A percentile compares a stretch with the other conserved stretches of the same genome.
These are phyloP conservation scores for Prunus padus DNA, from an alignment of 306 rosid genomes.

Conservation along the genomic window DNA sequence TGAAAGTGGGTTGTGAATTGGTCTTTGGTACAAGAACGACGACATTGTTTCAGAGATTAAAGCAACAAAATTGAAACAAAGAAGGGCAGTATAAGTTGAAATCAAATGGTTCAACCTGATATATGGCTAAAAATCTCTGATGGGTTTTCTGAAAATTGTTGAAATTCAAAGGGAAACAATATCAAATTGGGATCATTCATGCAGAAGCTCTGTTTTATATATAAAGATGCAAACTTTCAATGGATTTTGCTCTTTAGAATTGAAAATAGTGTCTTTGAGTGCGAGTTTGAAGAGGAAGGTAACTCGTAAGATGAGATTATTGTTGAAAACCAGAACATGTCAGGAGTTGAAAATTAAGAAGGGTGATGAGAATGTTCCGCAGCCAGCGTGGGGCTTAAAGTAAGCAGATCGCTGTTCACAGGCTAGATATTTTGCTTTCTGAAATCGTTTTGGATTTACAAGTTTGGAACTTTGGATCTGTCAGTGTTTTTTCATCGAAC, in stretches of 20 bases:
- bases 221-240: neutral
- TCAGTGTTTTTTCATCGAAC: neutral
- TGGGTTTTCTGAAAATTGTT: constrained; percentile 13
- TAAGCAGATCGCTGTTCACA: neutral
- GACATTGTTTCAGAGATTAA: constrained; percentile 41
- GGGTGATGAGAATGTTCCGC: neutral
- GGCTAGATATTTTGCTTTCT: neutral
- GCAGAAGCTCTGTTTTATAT: neutral
- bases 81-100: neutral
- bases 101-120: neutral
- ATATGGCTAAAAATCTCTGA: neutral
- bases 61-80: neutral
- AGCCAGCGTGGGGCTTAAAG: neutral
- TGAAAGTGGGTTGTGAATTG: constrained; percentile 53
- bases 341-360: neutral
- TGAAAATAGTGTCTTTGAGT: neutral
- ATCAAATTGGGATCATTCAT: neutral
- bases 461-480: neutral
- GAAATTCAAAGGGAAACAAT: neutral
- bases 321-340: neutral
- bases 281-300: neutral
- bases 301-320: neutral
- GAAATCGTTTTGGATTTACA: neutral
- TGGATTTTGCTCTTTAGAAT: neutral
- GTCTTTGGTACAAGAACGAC: constrained; percentile 70